A percentile compares a stretch with the other conserved stretches of the same genome.
These are phyloP conservation scores for Candida vartiovaarae DNA, from an alignment of 805 yeast species.

Conservation along the genomic window DNA sequence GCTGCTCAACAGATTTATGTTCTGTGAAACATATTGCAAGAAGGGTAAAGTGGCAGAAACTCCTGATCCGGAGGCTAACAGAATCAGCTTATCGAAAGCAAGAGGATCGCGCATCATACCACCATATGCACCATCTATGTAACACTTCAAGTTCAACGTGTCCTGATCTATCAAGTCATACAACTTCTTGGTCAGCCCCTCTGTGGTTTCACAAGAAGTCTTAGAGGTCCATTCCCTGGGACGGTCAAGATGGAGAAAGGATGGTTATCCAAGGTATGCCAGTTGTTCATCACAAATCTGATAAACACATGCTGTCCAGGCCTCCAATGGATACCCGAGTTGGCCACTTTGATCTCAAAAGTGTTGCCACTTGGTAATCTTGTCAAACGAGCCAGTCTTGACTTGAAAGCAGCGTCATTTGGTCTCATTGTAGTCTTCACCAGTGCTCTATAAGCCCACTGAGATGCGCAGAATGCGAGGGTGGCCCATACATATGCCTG, in stretches of 20 bases:
- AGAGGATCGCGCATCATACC: slow-evolving; percentile 39
- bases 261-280: slow-evolving; percentile 42
- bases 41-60: slow-evolving; percentile 44
- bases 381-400: slow-evolving; percentile 29
- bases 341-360: slow-evolving; percentile 29
- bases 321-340: slow-evolving; percentile 29
- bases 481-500: slow-evolving; percentile 43
- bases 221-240: slow-evolving; percentile 26
- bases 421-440: slow-evolving; percentile 42
- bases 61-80: slow-evolving; percentile 46
- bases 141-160: slow-evolving; percentile 26
- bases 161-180: slow-evolving; percentile 23
- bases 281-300: slow-evolving; percentile 35
- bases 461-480: slow-evolving; percentile 44
- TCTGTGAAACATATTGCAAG: slow-evolving; percentile 19
- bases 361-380: slow-evolving; percentile 22
- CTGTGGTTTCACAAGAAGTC: slow-evolving; percentile 38
- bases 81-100: slow-evolving; percentile 36
- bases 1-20: slow-evolving; percentile 8
- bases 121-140: slow-evolving; percentile 53
- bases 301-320: slow-evolving; percentile 53
- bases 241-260: slow-evolving; percentile 46
- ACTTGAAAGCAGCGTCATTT: slow-evolving; percentile 31
- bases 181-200: slow-evolving; percentile 39
- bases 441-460: slow-evolving; percentile 38